Base-by-base conservation (phyloP, 495 filamentous ascomycete genomes). In the Hyphodiscus hymeniophilus region DNA sequence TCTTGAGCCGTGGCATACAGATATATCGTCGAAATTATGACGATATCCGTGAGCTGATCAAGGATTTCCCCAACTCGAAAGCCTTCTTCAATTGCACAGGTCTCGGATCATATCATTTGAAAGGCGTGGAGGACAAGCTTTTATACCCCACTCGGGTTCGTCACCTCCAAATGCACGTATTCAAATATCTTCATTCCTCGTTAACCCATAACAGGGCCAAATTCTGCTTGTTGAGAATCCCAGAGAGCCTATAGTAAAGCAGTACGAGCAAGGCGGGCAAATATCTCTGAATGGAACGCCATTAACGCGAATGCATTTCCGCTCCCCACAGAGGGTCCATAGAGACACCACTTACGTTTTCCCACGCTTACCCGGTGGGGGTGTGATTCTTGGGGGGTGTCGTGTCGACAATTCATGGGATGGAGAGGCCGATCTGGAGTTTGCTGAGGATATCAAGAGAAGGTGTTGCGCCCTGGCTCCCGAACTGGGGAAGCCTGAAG, bases 71-170 rank as follows among this genome's bases (percentile, higher is more conserved):
- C 0, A 67, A 66, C 22, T 78, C 79, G 1, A 72, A 79, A 51
- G 54, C 85, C 1, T 66, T 87, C 0, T 67, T 89, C 30, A 89
- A 89, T 54, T 89, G 85, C 61, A 87, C 85, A 0, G 85, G 85
- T 0, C 67, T 89, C 3, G 68, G 68, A 3, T 75, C 82, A 2
- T 66, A 59, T 21, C 74, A 63, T 21, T 68, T 89, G 2, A 81
- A 81, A 32, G 85, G 85, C 31, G 85, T 89, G 1, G 63, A 67
- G 50, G 85, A 89, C 51, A 64, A 66, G 28, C 74, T 69, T n/a
- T 67, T 88, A 36, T 63, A 63, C 41, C 62, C 60, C 0, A 57
- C 54, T 1, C 17, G 44, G 11, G 50, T 48, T 18, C 7, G 38
- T 34, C 10, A 28, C 26, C 26, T 16, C 16, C 7, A 42, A 24